Base-by-base conservation (phyloP, 2,329 filamentous ascomycete species). In the Blumeria graminis region DNA sequence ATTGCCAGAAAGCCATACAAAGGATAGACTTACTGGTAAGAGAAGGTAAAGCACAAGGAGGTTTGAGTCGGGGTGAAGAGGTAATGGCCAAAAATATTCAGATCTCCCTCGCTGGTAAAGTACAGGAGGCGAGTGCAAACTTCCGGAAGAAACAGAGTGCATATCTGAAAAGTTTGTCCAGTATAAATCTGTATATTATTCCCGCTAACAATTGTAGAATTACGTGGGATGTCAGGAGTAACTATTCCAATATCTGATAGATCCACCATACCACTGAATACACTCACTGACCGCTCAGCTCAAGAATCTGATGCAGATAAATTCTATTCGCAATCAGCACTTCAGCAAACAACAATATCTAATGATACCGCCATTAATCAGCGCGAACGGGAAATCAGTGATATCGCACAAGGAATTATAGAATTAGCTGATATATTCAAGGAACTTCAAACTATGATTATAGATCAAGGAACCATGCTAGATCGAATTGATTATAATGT, bases 401-500 rank as follows among this genome's bases (percentile, higher is more conserved):
- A 95, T 63, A 98, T 98, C 60, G 92, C 92, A 1, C 89, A 95
- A 67, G 90, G 92, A 57, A 96, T 98, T 69, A 96, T 98, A 65
- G 90, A 96, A 67, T 74, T 98, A 7, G 86, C 90, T 3, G 92
- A 95, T 67, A 86, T 98, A 55, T 98, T 98, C 72, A 86, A 93
- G 60, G 92, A 98, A 65, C 73, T 98, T 34, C 92, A 98, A 69
- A 82, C 76, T 52, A 96, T 98, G 89, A 87, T 93, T 63, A 89
- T 94, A 61, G 85, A 92, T 66, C 85, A 92, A 68, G 87, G 87
- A 56, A 92, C 86, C 13, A 85, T 93, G 77, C 75, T 94, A 22
- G 89, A 94, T 69, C 82, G 92, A 65, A 93, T 94, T 64, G 94
- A 98, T 69, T 98, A 95, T 71, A 98, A 98, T 64, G 88, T 98